Evolutionary conservation across 768 basidiomycete genomes (phyloP), one percentile per base, ranked within the genome.

Genomic region (Phylloporus scabripes): DNA sequence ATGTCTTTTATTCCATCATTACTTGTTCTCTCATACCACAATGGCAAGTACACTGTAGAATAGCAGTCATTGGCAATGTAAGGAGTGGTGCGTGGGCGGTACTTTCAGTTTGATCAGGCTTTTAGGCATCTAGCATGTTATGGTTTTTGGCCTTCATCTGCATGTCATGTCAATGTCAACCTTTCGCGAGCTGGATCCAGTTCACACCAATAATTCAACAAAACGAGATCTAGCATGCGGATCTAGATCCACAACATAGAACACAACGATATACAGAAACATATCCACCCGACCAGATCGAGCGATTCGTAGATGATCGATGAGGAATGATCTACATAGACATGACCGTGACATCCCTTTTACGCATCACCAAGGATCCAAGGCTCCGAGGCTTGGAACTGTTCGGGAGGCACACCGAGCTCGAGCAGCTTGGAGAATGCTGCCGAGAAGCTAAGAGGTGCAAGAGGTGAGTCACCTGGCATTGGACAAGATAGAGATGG

Each of bases 341-440:
- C n/a, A 8, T 7, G 9, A 24, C 15, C 29, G 4, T 18, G 10
- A 1, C 7, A 11, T 10, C 14, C n/a, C 23, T 66, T 81, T 45
- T 39, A 63, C 6, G 53, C 53, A 20, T 60, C 52, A 15, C 59
- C 61, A 78, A 96, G 65, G 55, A 69, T 66, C 92, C 91, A 95
- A 12, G 83, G 81, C 60, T 93, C 87, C 20, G 80, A 62, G 26
- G 79, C 53, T 42, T 74, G 80, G 61, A 85, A 91, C 69, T 98
- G 95, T 50, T 79, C 64, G 12, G 74, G 68, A 38, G 95, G 95
- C 8, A 98, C 92, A 57, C 95, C 95, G 46, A 97, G 86, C 72
- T 98, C 95, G 56, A 98, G 82, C 41, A 98, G 80, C 54, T 79
- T 83, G 37, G 80, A 61, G 49, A 93, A 80, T 21, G 78, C 89